phyloP scores from a whole-genome alignment of 116 monocot species.

The Iris pallida region DNA sequence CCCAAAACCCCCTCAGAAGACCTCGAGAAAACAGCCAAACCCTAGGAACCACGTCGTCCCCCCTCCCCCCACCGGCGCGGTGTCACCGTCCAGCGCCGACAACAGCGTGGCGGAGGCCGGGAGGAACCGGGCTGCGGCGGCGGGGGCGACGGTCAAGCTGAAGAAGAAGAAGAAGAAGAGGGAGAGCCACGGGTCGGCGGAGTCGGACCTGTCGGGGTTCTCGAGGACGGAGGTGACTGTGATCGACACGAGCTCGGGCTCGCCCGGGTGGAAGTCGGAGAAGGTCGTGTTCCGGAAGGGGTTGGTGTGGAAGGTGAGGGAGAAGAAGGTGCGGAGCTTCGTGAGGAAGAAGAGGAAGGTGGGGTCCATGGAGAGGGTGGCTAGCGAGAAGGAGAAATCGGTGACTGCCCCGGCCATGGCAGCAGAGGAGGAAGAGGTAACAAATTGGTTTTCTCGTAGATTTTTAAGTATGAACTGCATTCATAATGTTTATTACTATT shows the following conservation, averaged over 20 bases:
- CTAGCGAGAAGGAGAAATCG: conserved; percentile 20
- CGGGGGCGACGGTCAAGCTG: conserved; percentile 23
- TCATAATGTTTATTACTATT: too few relatives aligned
- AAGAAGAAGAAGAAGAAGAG: conserved; percentile 26
- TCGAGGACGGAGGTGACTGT: conserved; percentile 77
- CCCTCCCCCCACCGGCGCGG: conserved; percentile 18
- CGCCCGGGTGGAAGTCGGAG: conserved; percentile 64
- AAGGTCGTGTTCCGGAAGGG: conserved; percentile 71
- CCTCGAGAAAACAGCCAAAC: conserved; percentile 63
- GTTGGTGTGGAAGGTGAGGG: conserved; percentile 64
- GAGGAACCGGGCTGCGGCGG: conserved; percentile 27
- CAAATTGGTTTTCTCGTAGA: too few relatives aligned
- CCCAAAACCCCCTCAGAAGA: conserved; percentile 6
- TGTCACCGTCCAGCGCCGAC: not conserved
- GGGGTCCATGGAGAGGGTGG: conserved; percentile 21
- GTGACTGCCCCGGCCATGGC: not conserved
- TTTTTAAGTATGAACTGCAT: too few relatives aligned
- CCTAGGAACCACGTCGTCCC: conserved; percentile 38
- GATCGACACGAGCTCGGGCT: conserved; percentile 61
- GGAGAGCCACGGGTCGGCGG: conserved; percentile 4
- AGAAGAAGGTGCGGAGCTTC: conserved; percentile 53
- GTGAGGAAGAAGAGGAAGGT: conserved; percentile 58
- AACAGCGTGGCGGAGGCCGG: conserved; percentile 21
- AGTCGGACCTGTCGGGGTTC: conserved; percentile 20
- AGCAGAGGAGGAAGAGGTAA: not conserved